Base-by-base conservation (phyloP, 148 eudicot genomes). In the Camellia sinensis region DNA sequence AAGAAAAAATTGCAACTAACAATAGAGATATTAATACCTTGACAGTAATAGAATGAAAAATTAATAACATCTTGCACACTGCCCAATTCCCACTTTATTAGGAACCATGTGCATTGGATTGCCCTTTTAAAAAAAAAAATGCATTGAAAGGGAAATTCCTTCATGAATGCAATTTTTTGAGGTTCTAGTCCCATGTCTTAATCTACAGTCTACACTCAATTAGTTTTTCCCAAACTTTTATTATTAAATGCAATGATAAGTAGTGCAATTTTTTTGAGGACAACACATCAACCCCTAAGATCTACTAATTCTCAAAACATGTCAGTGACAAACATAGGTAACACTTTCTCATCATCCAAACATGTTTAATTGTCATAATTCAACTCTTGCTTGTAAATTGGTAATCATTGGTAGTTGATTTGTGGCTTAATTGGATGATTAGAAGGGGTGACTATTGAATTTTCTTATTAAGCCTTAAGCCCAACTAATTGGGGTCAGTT, bases 61-160 rank as follows among this genome's bases (percentile, higher is more conserved):
- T 29, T 7, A 21, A 64, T 22, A 29, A 64, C 7, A 89, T 29
- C 37, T 29, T 29, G 37, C 37, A 29, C 37, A 29, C 37, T 29
- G 37, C 37, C 37, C 37, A 29, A 29, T 29, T 29, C 37, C 37
- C 94, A 89, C 92, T 94, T 92, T 91, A 84, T 86, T 76, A 77
- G 11, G 60, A 57, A 29, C 37, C 37, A 29, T 29, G 37, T 29
- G 37, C 37, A 29, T 29, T 29, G 37, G 37, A 29, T 29, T 29
- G 37, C 37, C 37, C 37, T 29, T 29, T 29, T 29, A 29, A 29
- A 29, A 29, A 29, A 29, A 29, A 29, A 75, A 60, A 79, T 29
- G 43, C 44, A 40, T 65, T 40, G 0, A 64, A 29, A 64, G 67
- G 13, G 41, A 10, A 19, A 62, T 62, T n/a, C 22, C 8, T 22